Evolutionary conservation across 371 early-diverging fungal genomes (phyloP), one percentile per base, ranked within the genome.

Genomic region (Dinochytrium kinnereticum): DNA sequence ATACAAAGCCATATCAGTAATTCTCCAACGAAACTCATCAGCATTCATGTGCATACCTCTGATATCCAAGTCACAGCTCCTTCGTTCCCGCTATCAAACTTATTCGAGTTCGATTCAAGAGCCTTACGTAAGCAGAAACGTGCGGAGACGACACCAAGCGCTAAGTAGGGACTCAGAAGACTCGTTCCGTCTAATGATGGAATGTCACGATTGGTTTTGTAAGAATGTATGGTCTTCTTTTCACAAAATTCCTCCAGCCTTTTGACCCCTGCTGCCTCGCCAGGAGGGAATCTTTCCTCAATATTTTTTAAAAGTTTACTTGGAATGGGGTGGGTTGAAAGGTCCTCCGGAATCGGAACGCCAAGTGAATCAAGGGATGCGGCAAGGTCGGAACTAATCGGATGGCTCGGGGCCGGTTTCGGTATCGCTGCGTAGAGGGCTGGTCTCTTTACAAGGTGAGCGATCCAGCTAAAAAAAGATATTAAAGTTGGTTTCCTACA

Each of bases 121-220:
- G 88, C 90, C 5, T 53, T 57, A 2, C 70, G 61, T 38, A 80
- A 49, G 76, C 81, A 85, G 38, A 61, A 78, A 2, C 77, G 78
- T 0, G 84, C 64, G 0, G 88, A 85, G 7, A 90, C 73, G 10
- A 87, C 71, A 0, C 91, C 91, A 15, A 59, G 7, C 7, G 81
- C 64, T 19, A 80, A 64, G 73, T 81, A 85, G 1, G 79, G 72
- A 26, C 64, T 72, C 31, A 86, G 66, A 26, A 31, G 17, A 34
- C 76, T 73, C 21, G 83, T 81, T 31, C 71, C 76, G 37, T 76
- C 76, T 10, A 31, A 36, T 7, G 49, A 59, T 1, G 79, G 80
- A 38, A 71, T 36, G 68, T 86, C 83, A 19, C 85, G 71, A 34
- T 67, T 66, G 59, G 39, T 59, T 28, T 72, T 73, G 78, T 85